Percentiles rank a stretch among this genome's conserved stretches.
Conservation (phyloP, 225 moss, liverwort and hornwort species). For the Asterella californica region DNA sequence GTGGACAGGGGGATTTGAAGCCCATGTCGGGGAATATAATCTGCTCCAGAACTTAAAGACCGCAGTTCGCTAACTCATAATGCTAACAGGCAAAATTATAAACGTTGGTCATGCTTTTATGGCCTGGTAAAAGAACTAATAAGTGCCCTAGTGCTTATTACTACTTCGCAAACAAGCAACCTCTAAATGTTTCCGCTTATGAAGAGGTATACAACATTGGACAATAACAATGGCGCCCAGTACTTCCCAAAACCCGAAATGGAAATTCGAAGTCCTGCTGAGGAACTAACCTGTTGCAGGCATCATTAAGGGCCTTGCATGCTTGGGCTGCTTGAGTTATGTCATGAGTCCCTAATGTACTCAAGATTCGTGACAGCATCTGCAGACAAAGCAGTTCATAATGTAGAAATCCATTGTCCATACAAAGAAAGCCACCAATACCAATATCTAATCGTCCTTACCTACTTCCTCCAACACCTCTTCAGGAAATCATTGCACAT, state of each 20-base stretch:
- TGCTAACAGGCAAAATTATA: neutral
- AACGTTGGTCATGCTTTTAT: neutral
- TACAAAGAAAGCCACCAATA: neutral
- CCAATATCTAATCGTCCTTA: neutral
- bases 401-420: neutral
- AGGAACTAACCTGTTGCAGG: slow-evolving; percentile 19
- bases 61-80: neutral
- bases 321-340: slow-evolving; percentile 23
- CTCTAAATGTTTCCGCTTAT: neutral
- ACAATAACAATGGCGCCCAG: neutral
- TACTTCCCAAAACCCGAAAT: too few relatives aligned
- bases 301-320: slow-evolving; percentile 20
- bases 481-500: neutral
- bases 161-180: neutral
- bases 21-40: neutral
- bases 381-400: neutral
- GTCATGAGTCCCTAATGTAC: slow-evolving; percentile 15
- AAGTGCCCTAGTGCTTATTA: too few relatives aligned
- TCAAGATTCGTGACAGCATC: slow-evolving; percentile 24
- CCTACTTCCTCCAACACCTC: neutral
- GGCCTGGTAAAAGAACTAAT: too few relatives aligned
- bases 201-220: too few relatives aligned
- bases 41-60: neutral
- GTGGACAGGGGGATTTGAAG: neutral
- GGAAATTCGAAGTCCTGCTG: too few relatives aligned